A percentile compares a stretch with the other conserved stretches of the same genome.
Evolutionary conservation across 139 green algal genomes (phyloP).

Genomic region (Chlorella ohadii): DNA sequence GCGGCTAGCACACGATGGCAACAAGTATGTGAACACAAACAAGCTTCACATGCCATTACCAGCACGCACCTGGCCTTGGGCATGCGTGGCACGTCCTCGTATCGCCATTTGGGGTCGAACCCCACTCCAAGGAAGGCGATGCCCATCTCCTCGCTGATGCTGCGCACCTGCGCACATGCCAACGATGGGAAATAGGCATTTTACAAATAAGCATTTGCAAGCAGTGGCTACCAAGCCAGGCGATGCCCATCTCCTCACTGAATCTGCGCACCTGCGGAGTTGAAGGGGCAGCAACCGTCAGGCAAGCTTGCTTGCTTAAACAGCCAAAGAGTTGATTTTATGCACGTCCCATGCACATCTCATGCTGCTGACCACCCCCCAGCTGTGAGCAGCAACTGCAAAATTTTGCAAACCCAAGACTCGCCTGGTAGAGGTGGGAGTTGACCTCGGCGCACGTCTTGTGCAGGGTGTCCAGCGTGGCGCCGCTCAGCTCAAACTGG

Average conservation of each 20-base stretch:
- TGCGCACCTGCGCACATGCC: conserved; percentile 56
- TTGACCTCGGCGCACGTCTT: conserved; percentile 97
- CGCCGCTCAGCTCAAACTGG: conserved; percentile 98
- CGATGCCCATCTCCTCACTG: conserved; percentile 68
- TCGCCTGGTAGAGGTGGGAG: conserved; percentile 86
- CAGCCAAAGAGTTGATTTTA: conserved; percentile 92
- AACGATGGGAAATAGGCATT: background rate
- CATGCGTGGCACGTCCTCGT: conserved; percentile 94
- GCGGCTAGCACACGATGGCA: no score
- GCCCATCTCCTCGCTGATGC: conserved; percentile 61
- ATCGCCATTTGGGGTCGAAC: conserved; percentile 93
- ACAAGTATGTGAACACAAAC: no score
- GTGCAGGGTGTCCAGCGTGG: conserved; percentile 90
- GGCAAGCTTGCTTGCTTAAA: background rate
- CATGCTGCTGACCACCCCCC: conserved; percentile 67
- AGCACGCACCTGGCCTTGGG: conserved; percentile 82
- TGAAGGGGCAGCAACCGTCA: no score
- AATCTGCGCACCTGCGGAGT: conserved; percentile 66
- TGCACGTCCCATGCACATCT: conserved; percentile 96
- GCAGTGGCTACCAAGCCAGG: conserved; percentile 74
- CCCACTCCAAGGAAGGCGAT: conserved; percentile 83
- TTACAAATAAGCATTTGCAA: background rate
- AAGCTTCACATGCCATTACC: no score
- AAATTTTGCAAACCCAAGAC: no score
- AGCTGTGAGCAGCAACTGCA: no score